Evolutionary conservation across 2,329 filamentous ascomycete genomes (phyloP).

Genomic region (Raffaelea deltoideospora): DNA sequence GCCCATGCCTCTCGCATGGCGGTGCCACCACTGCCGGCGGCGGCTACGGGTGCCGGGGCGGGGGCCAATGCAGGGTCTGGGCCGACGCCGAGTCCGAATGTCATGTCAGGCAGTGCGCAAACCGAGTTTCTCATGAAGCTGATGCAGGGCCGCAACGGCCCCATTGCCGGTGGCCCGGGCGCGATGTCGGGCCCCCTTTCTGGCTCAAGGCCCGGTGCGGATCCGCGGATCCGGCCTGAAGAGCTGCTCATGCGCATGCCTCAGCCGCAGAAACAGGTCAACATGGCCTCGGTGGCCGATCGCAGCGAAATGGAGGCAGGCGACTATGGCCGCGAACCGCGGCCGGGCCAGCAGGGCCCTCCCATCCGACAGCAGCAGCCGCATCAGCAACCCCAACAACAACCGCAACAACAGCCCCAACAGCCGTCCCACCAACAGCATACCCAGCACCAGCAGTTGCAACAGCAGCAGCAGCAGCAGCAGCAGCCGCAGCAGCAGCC

Average conservation of each 20-base stretch:
- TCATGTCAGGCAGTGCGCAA: too few relatives aligned
- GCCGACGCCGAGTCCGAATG: conserved; percentile 20
- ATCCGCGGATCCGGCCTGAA: conserved; percentile 27
- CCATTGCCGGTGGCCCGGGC: too few relatives aligned
- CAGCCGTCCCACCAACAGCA: too few relatives aligned
- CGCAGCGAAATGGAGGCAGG: conserved; percentile 34
- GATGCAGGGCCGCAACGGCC: conserved; percentile 47
- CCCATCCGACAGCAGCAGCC: too few relatives aligned
- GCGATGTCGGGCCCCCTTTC: too few relatives aligned
- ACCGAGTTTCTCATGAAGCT: conserved; percentile 76
- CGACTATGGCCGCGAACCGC: conserved; percentile 3
- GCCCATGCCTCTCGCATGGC: conserved; percentile 16
- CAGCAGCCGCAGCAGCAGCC: too few relatives aligned
- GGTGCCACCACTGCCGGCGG: neutral
- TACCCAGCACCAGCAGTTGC: too few relatives aligned
- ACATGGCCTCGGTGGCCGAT: conserved; percentile 29
- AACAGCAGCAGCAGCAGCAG: too few relatives aligned
- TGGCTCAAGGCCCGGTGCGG: too few relatives aligned
- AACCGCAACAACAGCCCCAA: too few relatives aligned
- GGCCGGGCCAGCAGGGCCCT: too few relatives aligned
- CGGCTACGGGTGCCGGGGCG: neutral
- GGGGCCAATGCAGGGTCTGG: neutral
- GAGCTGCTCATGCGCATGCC: conserved; percentile 37
- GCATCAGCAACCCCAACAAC: too few relatives aligned
- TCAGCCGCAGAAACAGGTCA: conserved; percentile 34